Evolutionary conservation across 495 filamentous ascomycete genomes (phyloP).

Genomic region (Clohesyomyces aquaticus): DNA sequence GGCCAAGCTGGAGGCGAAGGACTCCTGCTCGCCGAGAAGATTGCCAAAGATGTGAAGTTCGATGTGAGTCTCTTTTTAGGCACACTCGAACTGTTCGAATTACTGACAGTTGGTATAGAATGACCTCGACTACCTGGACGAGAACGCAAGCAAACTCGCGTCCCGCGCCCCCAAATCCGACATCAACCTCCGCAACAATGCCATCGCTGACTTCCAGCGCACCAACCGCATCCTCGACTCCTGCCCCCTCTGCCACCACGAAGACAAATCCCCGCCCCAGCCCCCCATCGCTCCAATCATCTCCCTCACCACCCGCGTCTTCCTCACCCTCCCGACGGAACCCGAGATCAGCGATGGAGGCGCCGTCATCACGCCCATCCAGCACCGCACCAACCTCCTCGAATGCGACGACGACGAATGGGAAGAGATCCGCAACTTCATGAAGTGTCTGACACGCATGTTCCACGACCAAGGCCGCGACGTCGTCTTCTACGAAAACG

Average conservation of each 20-base stretch:
- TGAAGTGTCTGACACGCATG: conserved; percentile 92
- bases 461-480: conserved; percentile 89
- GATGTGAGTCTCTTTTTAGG: conserved; percentile 54
- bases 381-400: conserved; percentile 85
- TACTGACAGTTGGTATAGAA: conserved; percentile 57
- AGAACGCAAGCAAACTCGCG: conserved; percentile 91
- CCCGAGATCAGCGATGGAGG: conserved; percentile 85
- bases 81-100: not conserved
- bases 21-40: conserved; percentile 80
- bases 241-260: conserved; percentile 91
- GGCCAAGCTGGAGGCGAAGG: conserved; percentile 82
- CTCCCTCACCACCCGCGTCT: conserved; percentile 86
- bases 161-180: conserved; percentile 86
- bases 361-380: conserved; percentile 85
- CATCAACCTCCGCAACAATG: conserved; percentile 83
- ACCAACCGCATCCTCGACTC: conserved; percentile 86
- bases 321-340: conserved; percentile 84
- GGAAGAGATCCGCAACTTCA: conserved; percentile 98
- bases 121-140: conserved; percentile 95
- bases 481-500: conserved; percentile 98
- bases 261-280: conserved; percentile 73
- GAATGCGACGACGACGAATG: conserved; percentile 99
- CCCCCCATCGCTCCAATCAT: conserved; percentile 82
- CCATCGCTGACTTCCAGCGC: conserved; percentile 85
- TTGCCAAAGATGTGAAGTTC: conserved; percentile 90